Evolutionary conservation across 2,329 filamentous ascomycete genomes (phyloP).

Genomic region (Ophiostoma piceae): DNA sequence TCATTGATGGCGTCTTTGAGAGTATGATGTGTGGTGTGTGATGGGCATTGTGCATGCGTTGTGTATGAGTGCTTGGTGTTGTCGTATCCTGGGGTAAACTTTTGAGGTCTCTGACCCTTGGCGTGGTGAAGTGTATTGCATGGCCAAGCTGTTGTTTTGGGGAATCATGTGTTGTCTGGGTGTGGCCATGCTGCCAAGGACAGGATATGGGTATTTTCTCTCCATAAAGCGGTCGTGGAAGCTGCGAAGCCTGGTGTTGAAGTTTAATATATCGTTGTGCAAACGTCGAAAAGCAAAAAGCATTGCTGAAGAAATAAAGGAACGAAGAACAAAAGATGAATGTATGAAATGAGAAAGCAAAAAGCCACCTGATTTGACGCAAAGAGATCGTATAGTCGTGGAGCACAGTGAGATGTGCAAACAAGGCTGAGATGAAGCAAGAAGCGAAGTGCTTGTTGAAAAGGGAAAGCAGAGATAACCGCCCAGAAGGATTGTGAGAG

Average conservation of each 20-base stretch:
- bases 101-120: not conserved
- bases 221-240: constrained; percentile 25
- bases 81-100: constrained; percentile 4
- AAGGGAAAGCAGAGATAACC: not conserved
- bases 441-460: not conserved
- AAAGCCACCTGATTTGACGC: not conserved
- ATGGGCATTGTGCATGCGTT: not conserved
- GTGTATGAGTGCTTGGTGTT: not conserved
- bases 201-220: constrained; percentile 29
- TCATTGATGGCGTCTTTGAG: not conserved
- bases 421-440: not conserved
- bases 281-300: constrained; percentile 1
- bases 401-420: not conserved
- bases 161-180: not conserved
- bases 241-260: constrained; percentile 36
- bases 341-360: not conserved
- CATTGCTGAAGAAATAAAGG: not conserved
- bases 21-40: not conserved
- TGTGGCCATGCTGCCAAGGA: constrained; percentile 8
- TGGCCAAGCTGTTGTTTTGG: not conserved
- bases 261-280: constrained; percentile 31
- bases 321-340: not conserved
- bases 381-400: constrained; percentile 14
- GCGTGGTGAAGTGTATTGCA: not conserved
- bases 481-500: not conserved